phyloP scores from a whole-genome alignment of 441 rosid genomes.

The Theobroma grandiflorum region DNA sequence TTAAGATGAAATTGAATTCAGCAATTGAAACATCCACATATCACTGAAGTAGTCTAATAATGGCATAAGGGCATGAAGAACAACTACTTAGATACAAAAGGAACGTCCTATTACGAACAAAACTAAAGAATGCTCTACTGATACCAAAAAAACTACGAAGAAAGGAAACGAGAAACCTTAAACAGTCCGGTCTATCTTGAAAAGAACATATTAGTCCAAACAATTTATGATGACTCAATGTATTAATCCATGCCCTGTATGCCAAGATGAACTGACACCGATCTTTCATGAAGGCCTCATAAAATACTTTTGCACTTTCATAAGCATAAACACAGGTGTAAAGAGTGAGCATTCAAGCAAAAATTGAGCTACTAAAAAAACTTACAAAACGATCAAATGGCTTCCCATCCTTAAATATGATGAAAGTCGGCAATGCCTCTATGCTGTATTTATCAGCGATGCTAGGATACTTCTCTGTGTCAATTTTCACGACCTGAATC shows the following conservation, averaged over 20 bases:
- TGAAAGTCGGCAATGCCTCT: conserved; percentile 89
- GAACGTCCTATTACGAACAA: background rate
- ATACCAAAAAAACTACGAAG: background rate
- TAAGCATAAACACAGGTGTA: background rate
- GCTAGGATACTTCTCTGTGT: conserved; percentile 87
- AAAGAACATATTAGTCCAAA: background rate
- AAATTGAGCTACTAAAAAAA: conserved; percentile 10
- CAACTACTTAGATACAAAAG: background rate
- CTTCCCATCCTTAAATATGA: conserved; percentile 83
- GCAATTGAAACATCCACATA: background rate
- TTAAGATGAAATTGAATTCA: conserved; percentile 1
- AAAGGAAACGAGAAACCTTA: background rate
- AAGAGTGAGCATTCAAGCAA: too few relatives aligned
- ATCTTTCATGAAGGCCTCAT: background rate
- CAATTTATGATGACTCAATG: background rate
- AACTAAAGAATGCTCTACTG: background rate
- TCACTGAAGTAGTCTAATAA: background rate
- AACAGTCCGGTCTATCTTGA: background rate
- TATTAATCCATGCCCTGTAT: background rate
- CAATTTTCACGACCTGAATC: conserved; percentile 87
- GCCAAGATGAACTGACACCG: background rate
- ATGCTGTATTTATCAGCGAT: conserved; percentile 79
- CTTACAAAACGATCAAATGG: conserved; percentile 95
- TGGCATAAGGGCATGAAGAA: background rate
- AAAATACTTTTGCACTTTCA: background rate